phyloP scores from a whole-genome alignment of 306 rosid genomes.

The Pachyrhizus erosus region DNA sequence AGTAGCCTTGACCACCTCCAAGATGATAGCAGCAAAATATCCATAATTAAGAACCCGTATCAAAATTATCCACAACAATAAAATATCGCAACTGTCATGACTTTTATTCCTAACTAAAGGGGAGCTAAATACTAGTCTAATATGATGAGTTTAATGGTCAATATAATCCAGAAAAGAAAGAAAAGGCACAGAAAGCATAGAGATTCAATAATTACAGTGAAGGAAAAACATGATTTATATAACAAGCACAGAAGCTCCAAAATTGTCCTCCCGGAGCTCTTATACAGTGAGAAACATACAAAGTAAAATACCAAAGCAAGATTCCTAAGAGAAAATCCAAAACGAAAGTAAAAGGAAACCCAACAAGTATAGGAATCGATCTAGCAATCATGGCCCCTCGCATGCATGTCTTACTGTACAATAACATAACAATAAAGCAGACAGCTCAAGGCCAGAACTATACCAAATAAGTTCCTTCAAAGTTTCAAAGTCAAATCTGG shows the following conservation, averaged over 20 bases:
- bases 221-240: conserved; percentile 54
- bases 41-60: background rate
- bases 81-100: background rate
- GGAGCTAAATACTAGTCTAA: background rate
- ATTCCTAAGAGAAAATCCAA: conserved; percentile 40
- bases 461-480: conserved; percentile 49
- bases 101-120: background rate
- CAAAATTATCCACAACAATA: background rate
- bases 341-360: conserved; percentile 21
- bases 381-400: conserved; percentile 49
- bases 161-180: conserved; percentile 3
- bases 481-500: conserved; percentile 91
- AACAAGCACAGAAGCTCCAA: conserved; percentile 58
- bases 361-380: conserved; percentile 39
- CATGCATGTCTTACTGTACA: conserved; percentile 65
- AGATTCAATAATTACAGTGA: conserved; percentile 40
- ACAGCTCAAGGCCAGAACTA: conserved; percentile 41
- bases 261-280: conserved; percentile 55
- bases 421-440: conserved; percentile 45
- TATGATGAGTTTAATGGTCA: background rate
- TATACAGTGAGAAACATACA: conserved; percentile 54
- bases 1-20: background rate
- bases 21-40: background rate
- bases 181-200: conserved; percentile 19
- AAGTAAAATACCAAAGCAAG: conserved; percentile 48